Evolutionary conservation across 768 basidiomycete species (phyloP).

Genomic region (Asterophora lycoperdoides): DNA sequence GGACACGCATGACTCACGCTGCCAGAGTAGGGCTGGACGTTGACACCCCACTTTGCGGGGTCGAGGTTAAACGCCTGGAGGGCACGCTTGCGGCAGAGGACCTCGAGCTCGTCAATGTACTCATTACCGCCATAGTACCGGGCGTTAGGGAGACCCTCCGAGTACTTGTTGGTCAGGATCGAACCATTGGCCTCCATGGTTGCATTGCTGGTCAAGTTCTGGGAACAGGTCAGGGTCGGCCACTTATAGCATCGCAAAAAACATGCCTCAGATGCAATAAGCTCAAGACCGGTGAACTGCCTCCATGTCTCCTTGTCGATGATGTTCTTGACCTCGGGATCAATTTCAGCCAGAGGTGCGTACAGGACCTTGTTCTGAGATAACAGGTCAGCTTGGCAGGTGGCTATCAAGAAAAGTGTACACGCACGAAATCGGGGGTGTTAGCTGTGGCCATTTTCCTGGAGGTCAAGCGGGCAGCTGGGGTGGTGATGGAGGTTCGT

Average conservation of each 20-base stretch:
- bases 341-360: slow-evolving; percentile 80
- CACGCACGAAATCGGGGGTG: slow-evolving; percentile 61
- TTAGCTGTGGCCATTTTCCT: slow-evolving; percentile 57
- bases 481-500: slow-evolving; percentile 29
- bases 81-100: slow-evolving; percentile 92
- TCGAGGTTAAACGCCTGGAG: slow-evolving; percentile 96
- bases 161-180: slow-evolving; percentile 98
- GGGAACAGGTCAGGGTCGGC: slow-evolving; percentile 7
- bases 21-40: slow-evolving; percentile 98
- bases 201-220: slow-evolving; percentile 96
- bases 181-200: slow-evolving; percentile 99
- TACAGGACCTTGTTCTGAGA: slow-evolving; percentile 89
- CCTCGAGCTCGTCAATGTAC: slow-evolving; percentile 94
- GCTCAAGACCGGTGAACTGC: slow-evolving; percentile 95
- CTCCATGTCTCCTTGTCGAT: slow-evolving; percentile 99
- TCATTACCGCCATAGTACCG: slow-evolving; percentile 99
- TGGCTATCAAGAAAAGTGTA: background rate
- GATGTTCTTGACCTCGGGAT: slow-evolving; percentile 95
- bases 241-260: slow-evolving; percentile 2
- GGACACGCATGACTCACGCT: slow-evolving; percentile 49
- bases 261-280: slow-evolving; percentile 95
- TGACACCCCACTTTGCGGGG: slow-evolving; percentile 92
- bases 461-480: slow-evolving; percentile 23
- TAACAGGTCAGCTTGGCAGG: slow-evolving; percentile 3
- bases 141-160: slow-evolving; percentile 96